Evolutionary conservation across 2,329 filamentous ascomycete genomes (phyloP), one percentile per base, ranked within the genome.

Genomic region (Orbilia oligospora): DNA sequence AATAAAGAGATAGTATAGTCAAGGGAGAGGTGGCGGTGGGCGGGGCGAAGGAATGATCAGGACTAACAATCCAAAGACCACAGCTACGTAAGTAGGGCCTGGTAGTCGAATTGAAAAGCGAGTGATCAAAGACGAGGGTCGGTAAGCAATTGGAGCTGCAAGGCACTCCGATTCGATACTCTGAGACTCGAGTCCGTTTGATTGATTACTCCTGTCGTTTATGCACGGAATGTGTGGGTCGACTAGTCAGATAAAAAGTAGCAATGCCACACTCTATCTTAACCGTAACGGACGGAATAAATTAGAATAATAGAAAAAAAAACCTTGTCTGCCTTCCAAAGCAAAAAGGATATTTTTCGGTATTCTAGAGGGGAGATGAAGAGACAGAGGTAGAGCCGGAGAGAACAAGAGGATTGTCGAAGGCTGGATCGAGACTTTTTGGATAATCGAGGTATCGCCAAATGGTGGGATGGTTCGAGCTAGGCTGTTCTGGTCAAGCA

Each of bases 221-320:
- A 24, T 53, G 53, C 27, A 65, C 71, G 64, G 55, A 67, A 51
- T 41, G 46, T 41, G 49, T 63, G 51, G 72, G 48, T 61, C 27
- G 56, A 48, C 27, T 58, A 46, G 55, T 64, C 33, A 76, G 55
- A 65, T 69, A 46, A 63, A 64, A 64, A 41, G 63, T 16, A 70
- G 65, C 65, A 70, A 38, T 38, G 58, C 72, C 72, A 76, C 72
- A 70, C 46, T 76, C 66, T 71, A 76, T 66, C 38, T 61, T 18
- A 27, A 53, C 46, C 41, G 58, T 58, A 33, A 36, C 9, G 55
- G 30, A 41, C 46, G 10, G 53, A 46, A 46, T n/a, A 46, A 46
- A 46, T 36, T 12, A 44, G 44, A 30, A 41, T 16, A 41, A 22
- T 8, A 58, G 38, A 56, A 66, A 38, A 33, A 66, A 5, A 9